Evolutionary conservation across 73 alveolate species (phyloP), one percentile per base, ranked within the genome.

Genomic region (Uronychia binucleata): DNA sequence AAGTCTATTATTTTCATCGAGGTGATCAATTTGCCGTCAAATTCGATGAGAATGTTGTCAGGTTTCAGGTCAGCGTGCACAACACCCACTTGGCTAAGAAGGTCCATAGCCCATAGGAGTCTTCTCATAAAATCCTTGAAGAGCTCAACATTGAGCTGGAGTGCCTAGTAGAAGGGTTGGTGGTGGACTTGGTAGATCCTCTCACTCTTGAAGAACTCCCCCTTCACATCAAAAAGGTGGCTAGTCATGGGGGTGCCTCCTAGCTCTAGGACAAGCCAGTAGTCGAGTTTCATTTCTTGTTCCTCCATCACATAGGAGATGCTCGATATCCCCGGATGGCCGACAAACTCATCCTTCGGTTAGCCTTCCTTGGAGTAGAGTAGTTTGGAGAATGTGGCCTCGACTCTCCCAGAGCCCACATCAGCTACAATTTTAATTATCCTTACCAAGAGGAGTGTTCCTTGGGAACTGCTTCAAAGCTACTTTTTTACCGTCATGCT

Each of bases 31-130:
- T 58, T 33, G 1, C 80, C 86, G 30, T 82, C 84, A 78, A 46
- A 88, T n/a, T 81, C 75, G 25, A 93, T 87, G 30, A 93, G 79
- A 1, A 93, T 90, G 76, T 93, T 93, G 77, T 93, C 98, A n/a
- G 98, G 98, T 77, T 93, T 93, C 27, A 93, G 79, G 76, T 93
- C 98, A 58, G 94, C 93, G 84, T 93, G 98, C 30, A 93, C 93
- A 30, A 93, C 74, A 28, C 82, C 90, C 34, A 46, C 67, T 11
- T 5, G 5, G 5, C 19, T 11, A 19, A 94, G 84, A 32, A 91
- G 88, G n/a, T 90, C 87, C 13, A 94, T 60, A 0, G 87, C 94
- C 59, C 87, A 86, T 0, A 79, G 74, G 89, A 93, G 79, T 78
- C 82, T 86, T 35, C 81, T 83, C 33, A 91, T 79, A 58, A 87